A percentile compares a stretch with the other conserved stretches of the same genome.
phyloP scores from a whole-genome alignment of 768 basidiomycete species.

The Leccinum longicurvipes region DNA sequence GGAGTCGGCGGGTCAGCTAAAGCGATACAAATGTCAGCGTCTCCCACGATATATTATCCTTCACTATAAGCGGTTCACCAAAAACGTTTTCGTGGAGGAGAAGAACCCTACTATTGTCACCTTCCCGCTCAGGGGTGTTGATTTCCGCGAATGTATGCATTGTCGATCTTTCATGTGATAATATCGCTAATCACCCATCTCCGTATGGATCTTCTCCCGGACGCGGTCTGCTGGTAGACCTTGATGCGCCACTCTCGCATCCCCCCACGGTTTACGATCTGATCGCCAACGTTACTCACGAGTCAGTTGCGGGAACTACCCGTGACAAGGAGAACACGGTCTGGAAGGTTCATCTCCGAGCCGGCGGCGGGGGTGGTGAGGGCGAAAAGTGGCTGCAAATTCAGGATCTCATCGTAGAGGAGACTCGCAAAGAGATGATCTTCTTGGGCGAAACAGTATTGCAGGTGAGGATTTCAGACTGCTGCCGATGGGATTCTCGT shows the following conservation, averaged over 20 bases:
- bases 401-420: slow-evolving; percentile 94
- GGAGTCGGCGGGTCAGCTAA: slow-evolving; percentile 84
- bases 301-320: slow-evolving; percentile 94
- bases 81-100: slow-evolving; percentile 95
- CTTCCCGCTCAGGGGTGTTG: slow-evolving; percentile 90
- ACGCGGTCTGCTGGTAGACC: slow-evolving; percentile 48
- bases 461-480: slow-evolving; percentile 54
- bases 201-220: slow-evolving; percentile 25
- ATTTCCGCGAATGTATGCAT: slow-evolving; percentile 84
- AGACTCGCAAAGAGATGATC: slow-evolving; percentile 97
- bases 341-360: slow-evolving; percentile 88
- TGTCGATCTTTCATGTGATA: slow-evolving; percentile 21
- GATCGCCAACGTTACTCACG: slow-evolving; percentile 92
- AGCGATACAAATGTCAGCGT: slow-evolving; percentile 85
- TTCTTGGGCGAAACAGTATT: slow-evolving; percentile 95
- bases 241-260: slow-evolving; percentile 63
- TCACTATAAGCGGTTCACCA: slow-evolving; percentile 95
- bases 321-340: slow-evolving; percentile 87
- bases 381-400: slow-evolving; percentile 94
- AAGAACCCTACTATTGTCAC: slow-evolving; percentile 99
- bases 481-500: not conserved
- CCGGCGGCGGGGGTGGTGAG: slow-evolving; percentile 72
- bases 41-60: slow-evolving; percentile 92
- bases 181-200: slow-evolving; percentile 19
- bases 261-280: slow-evolving; percentile 83